Conservation (phyloP, 139 green algal species). For the Volvox africanus region DNA sequence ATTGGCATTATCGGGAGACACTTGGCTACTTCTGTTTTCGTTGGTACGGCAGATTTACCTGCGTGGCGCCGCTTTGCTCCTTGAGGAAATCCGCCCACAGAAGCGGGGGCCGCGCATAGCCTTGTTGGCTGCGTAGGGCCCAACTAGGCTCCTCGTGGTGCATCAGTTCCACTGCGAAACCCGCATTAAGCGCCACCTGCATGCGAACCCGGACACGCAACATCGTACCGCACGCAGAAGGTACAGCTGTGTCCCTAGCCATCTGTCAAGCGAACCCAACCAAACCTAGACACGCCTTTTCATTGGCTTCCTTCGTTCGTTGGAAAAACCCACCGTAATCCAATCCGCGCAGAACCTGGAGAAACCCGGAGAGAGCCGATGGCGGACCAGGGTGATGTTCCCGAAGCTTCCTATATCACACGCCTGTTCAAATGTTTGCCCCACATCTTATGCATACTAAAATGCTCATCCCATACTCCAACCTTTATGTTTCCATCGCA, state of each 20-base stretch:
- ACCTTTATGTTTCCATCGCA: not conserved
- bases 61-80: not conserved
- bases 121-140: constrained; percentile 21
- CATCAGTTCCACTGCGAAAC: constrained; percentile 39
- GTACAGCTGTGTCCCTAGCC: not conserved
- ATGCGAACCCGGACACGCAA: not conserved
- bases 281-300: not conserved
- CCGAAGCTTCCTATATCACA: not conserved
- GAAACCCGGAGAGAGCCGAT: not conserved
- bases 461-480: not conserved
- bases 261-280: not conserved
- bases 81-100: constrained; percentile 44
- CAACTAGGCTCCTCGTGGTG: constrained; percentile 21
- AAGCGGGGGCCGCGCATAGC: not conserved
- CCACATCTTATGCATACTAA: not conserved
- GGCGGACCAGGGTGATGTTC: not conserved
- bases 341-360: too few species aligned
- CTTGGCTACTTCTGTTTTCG: too few species aligned
- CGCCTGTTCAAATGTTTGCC: not conserved
- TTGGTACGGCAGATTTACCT: constrained; percentile 38
- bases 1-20: too few species aligned
- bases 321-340: too few species aligned
- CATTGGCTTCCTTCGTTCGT: too few species aligned
- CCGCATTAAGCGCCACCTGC: constrained; percentile 5
- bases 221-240: not conserved